A percentile compares a stretch with the other conserved stretches of the same genome.
These are phyloP conservation scores for Pseudogymnoascus sp. DNA, from an alignment of 2,329 filamentous ascomycete genomes.

Conservation along the genomic window DNA sequence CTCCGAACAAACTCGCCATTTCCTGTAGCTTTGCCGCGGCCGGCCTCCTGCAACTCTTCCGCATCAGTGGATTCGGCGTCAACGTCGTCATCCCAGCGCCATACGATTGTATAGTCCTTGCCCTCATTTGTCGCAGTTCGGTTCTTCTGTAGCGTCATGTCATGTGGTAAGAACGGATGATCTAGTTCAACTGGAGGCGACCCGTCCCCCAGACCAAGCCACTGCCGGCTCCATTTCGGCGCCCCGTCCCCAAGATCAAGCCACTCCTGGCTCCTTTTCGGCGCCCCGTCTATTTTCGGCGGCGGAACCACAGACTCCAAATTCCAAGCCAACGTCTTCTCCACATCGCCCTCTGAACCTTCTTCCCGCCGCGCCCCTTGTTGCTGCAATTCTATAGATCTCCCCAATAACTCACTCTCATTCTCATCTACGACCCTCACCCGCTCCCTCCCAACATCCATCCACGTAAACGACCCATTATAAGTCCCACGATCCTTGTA, in stretches of 20 bases:
- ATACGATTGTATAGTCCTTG: conserved; percentile 42
- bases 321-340: neutral
- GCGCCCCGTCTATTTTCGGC: neutral
- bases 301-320: neutral
- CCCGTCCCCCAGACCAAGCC: neutral
- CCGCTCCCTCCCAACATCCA: conserved; percentile 53
- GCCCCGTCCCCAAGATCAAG: neutral
- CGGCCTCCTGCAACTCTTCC: conserved; percentile 30
- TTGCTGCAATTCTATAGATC: neutral
- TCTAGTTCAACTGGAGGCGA: conserved; percentile 24
- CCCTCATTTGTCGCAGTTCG: conserved; percentile 32
- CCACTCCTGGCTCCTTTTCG: neutral
- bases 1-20: conserved; percentile 49
- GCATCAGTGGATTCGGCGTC: conserved; percentile 36
- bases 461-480: conserved; percentile 51
- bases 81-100: conserved; percentile 45
- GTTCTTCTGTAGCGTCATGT: conserved; percentile 40
- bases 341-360: neutral
- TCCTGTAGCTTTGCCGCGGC: conserved; percentile 44
- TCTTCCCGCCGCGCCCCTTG: neutral
- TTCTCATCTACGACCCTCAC: conserved; percentile 34
- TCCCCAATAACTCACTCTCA: neutral
- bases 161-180: conserved; percentile 32
- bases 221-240: too few relatives aligned
- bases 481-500: conserved; percentile 34